Evolutionary conservation across 129 eudicot genomes (phyloP).

Genomic region (Ambrosia artemisiifolia): DNA sequence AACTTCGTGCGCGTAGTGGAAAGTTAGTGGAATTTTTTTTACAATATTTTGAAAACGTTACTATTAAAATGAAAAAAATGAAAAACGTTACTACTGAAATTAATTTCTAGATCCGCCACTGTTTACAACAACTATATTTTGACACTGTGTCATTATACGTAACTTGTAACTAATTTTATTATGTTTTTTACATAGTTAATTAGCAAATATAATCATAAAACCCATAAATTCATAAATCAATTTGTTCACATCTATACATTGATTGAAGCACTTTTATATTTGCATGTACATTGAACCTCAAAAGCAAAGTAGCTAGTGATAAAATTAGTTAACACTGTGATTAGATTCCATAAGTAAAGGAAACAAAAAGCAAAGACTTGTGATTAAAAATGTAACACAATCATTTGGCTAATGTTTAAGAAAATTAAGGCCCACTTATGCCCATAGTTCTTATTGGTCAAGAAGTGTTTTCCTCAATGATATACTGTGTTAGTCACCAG

Average conservation of each 20-base stretch:
- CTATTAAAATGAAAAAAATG: no score
- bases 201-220: not conserved
- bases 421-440: slow-evolving; percentile 30
- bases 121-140: no score
- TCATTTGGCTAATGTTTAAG: slow-evolving; percentile 18
- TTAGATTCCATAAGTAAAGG: slow-evolving; percentile 36
- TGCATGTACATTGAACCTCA: slow-evolving; percentile 28
- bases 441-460: slow-evolving; percentile 24
- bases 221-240: no score
- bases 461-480: slow-evolving; percentile 21
- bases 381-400: slow-evolving; percentile 30
- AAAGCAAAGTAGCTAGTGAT: slow-evolving; percentile 29
- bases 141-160: no score
- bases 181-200: no score
- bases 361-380: slow-evolving; percentile 22
- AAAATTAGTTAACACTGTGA: slow-evolving; percentile 32
- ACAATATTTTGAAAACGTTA: no score
- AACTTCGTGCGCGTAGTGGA: no score
- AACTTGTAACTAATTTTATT: no score
- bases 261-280: not conserved
- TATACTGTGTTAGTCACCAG: slow-evolving; percentile 18
- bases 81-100: no score
- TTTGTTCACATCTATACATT: not conserved
- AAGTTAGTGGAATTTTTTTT: no score
- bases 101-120: no score